Base-by-base conservation (phyloP, 2,329 filamentous ascomycete species). In the Alternaria consortialis region DNA sequence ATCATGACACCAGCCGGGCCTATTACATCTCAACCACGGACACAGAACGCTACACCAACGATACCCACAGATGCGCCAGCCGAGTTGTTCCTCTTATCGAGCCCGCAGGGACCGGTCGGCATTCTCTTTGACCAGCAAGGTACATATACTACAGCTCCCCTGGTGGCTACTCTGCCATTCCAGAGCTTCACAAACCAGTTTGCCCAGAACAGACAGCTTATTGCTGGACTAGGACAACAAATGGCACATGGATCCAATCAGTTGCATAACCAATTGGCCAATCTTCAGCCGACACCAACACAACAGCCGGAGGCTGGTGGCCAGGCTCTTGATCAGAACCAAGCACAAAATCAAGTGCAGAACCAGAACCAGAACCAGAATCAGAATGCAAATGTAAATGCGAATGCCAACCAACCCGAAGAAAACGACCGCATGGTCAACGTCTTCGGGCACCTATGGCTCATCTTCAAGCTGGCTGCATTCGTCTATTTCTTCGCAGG, bases 401-500 rank as follows among this genome's bases (percentile, higher is more conserved):
- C 23, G n/a, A 58, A 61, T 25, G 60, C 47, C 15, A 60, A 64
- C 9, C 63, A 64, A 9, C 63, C 62, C 12, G 64, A 59, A 32
- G 66, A 72, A 5, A 67, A 74, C 23, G 74, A 76, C 42, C 72
- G 71, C 2, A 43, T 75, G 7, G 66, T 54, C 32, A 69, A 72
- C 27, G 56, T 76, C 13, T 73, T 69, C 1, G 71, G 70, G 17
- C 82, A 84, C 27, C 65, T 84, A 25, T 90, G 87, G 87, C 80
- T 88, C 2, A 82, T 88, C 25, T 76, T 87, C 50, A 84, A 87
- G 9, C 74, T 89, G 20, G 83, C 86, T 58, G 83, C 85, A 59
- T 87, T 89, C 69, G 82, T 84, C 56, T 88, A 87, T 71, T 82
- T 89, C 68, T 82, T 88, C 60, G 83, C 76, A 6, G 81, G 81